Base-by-base conservation (phyloP, 2,329 filamentous ascomycete genomes). In the Neospermospora avenae region DNA sequence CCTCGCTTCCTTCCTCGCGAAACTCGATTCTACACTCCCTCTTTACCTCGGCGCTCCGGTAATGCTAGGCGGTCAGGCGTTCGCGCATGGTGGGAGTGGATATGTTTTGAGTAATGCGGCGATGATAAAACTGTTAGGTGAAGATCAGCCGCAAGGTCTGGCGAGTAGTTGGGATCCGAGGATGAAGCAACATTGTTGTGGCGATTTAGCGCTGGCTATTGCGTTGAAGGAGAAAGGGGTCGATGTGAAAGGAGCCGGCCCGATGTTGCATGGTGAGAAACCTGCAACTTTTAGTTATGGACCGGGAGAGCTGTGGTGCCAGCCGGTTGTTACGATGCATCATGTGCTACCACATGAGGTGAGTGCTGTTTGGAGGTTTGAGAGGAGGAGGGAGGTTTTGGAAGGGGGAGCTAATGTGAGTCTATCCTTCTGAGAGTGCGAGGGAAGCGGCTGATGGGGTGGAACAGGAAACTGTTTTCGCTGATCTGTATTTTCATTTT, bases 81-180 rank as follows among this genome's bases (percentile, higher is more conserved):
- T 85, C 61, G 82, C 74, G 1, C 83, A 85, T 64, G 83, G 83
- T 3, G 83, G 83, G 1, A 82, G 79, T 49, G 83, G 83, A 1
- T 83, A 83, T 58, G 65, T 81, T 25, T 64, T 85, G 31, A 84
- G 80, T 25, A 73, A 78, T 35, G 78, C 77, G 1, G 78, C 82
- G 3, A 80, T 87, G 77, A 70, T 77, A 52, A 72, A 72, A 22
- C 77, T 83, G 37, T 41, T 65, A 2, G 73, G 75, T 0, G 76
- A 73, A 3, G 73, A 76, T 34, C 75, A 80, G 37, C 71, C 60
- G 2, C 51, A 63, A 11, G 75, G 75, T 4, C 69, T 84, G 8
- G 80, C 75, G 4, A 78, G 78, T 45, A 72, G 74, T 54, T 84
- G 76, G 65, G 81, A 84, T 60, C 61, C 70, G 35, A 67, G 68